These are phyloP conservation scores for Cyclocybe cylindracea DNA, from an alignment of 768 basidiomycete genomes.

Conservation along the genomic window DNA sequence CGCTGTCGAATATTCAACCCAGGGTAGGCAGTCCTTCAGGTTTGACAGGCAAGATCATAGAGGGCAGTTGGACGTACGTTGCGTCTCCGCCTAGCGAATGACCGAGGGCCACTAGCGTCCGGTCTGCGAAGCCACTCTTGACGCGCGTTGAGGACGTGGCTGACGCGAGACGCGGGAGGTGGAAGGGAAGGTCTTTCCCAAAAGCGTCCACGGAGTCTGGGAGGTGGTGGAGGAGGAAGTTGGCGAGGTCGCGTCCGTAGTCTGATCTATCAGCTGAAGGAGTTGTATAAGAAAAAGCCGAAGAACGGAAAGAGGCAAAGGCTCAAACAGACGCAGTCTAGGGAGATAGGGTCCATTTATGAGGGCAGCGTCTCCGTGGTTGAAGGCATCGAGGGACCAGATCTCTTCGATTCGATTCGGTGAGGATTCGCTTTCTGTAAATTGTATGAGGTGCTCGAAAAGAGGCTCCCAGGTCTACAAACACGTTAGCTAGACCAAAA, in stretches of 20 bases:
- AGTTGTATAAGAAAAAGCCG: neutral
- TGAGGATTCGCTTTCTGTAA: conserved; percentile 19
- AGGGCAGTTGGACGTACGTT: conserved; percentile 11
- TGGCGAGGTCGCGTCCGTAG: conserved; percentile 27
- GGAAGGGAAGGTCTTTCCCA: conserved; percentile 12
- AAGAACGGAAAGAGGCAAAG: neutral
- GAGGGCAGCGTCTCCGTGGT: conserved; percentile 26
- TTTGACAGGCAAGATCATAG: neutral
- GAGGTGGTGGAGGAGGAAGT: conserved; percentile 23
- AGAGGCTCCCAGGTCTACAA: conserved; percentile 25
- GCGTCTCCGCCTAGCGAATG: conserved; percentile 28
- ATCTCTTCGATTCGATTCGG: conserved; percentile 22
- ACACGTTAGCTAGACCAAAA: neutral
- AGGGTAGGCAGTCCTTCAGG: neutral
- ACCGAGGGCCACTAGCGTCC: conserved; percentile 18
- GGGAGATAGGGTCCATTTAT: conserved; percentile 21
- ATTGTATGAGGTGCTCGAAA: conserved; percentile 20
- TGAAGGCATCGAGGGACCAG: conserved; percentile 24
- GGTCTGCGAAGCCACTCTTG: conserved; percentile 16
- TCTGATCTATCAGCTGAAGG: conserved; percentile 24
- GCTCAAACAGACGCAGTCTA: conserved; percentile 17
- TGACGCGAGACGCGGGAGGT: conserved; percentile 11
- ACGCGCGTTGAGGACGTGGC: conserved; percentile 2
- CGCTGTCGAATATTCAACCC: conserved; percentile 12
- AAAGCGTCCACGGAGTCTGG: conserved; percentile 15